A percentile compares a stretch with the other conserved stretches of the same genome.
phyloP scores from a whole-genome alignment of 805 yeast species.

The Metschnikowia vanudenii region DNA sequence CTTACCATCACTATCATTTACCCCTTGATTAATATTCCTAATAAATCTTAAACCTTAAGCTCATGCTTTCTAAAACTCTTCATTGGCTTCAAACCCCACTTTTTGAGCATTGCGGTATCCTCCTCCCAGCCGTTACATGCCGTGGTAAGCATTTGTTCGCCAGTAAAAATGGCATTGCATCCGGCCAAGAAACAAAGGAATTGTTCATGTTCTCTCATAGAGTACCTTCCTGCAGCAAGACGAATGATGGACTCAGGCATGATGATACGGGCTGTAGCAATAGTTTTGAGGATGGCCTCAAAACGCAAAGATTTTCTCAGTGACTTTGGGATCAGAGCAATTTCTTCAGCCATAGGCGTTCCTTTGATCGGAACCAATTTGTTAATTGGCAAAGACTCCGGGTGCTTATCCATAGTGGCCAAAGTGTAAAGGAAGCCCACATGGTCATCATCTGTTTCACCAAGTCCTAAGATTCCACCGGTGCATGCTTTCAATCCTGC shows the following conservation, averaged over 20 bases:
- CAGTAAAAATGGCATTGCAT: slow-evolving; percentile 78
- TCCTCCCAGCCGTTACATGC: slow-evolving; percentile 85
- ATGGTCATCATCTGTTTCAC: slow-evolving; percentile 72
- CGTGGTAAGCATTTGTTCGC: slow-evolving; percentile 77
- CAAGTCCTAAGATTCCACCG: slow-evolving; percentile 78
- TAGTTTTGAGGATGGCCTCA: slow-evolving; percentile 63
- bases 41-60: neutral
- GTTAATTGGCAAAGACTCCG: slow-evolving; percentile 81
- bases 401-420: slow-evolving; percentile 68
- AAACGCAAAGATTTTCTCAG: slow-evolving; percentile 47
- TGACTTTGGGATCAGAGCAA: slow-evolving; percentile 34
- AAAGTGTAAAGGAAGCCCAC: slow-evolving; percentile 61
- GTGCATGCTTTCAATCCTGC: slow-evolving; percentile 71
- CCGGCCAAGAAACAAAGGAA: slow-evolving; percentile 75
- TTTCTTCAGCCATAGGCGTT: slow-evolving; percentile 66
- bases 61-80: slow-evolving; percentile 31
- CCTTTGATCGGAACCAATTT: slow-evolving; percentile 76
- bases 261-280: slow-evolving; percentile 71
- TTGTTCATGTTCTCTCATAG: slow-evolving; percentile 77
- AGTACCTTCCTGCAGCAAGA: slow-evolving; percentile 77
- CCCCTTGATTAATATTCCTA: neutral
- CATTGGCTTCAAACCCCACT: slow-evolving; percentile 70
- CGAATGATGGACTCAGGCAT: slow-evolving; percentile 74
- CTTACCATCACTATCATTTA: neutral
- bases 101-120: slow-evolving; percentile 62